Percentiles rank a stretch among this genome's conserved stretches.
phyloP scores from a whole-genome alignment of 176 grass and related monocot species.

The Dendrocalamus sinicus region DNA sequence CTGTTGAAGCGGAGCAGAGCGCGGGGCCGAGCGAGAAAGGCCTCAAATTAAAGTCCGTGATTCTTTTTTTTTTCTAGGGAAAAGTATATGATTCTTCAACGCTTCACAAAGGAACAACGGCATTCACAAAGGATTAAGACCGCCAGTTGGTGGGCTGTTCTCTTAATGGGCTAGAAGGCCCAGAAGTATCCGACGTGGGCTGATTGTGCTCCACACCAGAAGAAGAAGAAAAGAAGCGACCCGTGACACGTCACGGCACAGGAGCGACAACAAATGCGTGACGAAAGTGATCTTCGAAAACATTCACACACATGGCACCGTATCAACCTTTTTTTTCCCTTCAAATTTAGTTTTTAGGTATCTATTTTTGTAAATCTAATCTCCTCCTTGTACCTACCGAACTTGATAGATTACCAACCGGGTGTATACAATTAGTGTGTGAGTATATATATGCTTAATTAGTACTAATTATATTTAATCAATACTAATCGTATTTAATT shows the following conservation, averaged over 20 bases:
- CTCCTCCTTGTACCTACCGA: rapidly evolving
- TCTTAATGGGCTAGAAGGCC: neutral
- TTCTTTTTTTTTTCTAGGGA: neutral
- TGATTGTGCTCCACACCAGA: neutral
- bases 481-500: too few species aligned
- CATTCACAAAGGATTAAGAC: neutral
- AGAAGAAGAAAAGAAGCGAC: neutral
- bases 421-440: too few species aligned
- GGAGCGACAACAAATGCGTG: neutral
- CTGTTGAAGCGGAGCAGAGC: neutral
- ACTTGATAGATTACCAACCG: too few species aligned
- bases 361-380: too few species aligned
- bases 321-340: too few species aligned
- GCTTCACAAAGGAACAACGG: neutral
- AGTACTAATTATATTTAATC: too few species aligned
- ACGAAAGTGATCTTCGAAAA: neutral
- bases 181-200: neutral
- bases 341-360: too few species aligned
- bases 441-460: too few species aligned
- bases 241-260: neutral
- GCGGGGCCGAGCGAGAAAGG: too few species aligned
- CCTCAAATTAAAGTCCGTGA: neutral
- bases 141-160: neutral
- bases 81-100: neutral
- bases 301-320: too few species aligned